phyloP scores from a whole-genome alignment of 352 stramenopile genomes.

The Pythium sp. region DNA sequence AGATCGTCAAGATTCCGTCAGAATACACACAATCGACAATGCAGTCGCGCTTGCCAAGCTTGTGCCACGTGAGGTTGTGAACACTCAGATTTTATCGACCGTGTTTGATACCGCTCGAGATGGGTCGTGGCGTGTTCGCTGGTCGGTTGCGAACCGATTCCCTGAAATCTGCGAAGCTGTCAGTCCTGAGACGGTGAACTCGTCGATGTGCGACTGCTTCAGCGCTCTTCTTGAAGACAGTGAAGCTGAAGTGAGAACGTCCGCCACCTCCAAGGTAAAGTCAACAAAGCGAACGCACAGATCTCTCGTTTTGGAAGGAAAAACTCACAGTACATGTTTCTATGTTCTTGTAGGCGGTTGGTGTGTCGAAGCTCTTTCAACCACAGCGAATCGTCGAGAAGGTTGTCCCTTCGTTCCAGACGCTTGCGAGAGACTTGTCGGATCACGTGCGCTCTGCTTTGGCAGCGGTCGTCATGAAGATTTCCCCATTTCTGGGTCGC shows the following conservation, averaged over 20 bases:
- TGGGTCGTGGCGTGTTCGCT: conserved; percentile 98
- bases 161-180: conserved; percentile 91
- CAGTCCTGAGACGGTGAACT: conserved; percentile 61
- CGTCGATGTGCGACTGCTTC: conserved; percentile 83
- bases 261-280: conserved; percentile 91
- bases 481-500: conserved; percentile 92
- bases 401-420: conserved; percentile 84
- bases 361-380: conserved; percentile 51
- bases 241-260: conserved; percentile 96
- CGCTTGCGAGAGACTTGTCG: conserved; percentile 95
- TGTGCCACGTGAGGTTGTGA: conserved; percentile 62
- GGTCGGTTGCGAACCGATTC: conserved; percentile 97
- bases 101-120: conserved; percentile 92
- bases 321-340: not conserved
- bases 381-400: conserved; percentile 68
- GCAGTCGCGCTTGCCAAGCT: conserved; percentile 93
- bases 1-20: conserved; percentile 96
- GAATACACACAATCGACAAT: conserved; percentile 97
- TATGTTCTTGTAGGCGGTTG: conserved; percentile 41
- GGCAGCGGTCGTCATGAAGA: conserved; percentile 94
- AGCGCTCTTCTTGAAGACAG: conserved; percentile 95
- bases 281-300: not conserved
- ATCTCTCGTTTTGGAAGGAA: not conserved
- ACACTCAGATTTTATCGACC: conserved; percentile 84
- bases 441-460: conserved; percentile 96